Base-by-base conservation (phyloP, 495 filamentous ascomycete genomes). In the Penicillium pulvis region DNA sequence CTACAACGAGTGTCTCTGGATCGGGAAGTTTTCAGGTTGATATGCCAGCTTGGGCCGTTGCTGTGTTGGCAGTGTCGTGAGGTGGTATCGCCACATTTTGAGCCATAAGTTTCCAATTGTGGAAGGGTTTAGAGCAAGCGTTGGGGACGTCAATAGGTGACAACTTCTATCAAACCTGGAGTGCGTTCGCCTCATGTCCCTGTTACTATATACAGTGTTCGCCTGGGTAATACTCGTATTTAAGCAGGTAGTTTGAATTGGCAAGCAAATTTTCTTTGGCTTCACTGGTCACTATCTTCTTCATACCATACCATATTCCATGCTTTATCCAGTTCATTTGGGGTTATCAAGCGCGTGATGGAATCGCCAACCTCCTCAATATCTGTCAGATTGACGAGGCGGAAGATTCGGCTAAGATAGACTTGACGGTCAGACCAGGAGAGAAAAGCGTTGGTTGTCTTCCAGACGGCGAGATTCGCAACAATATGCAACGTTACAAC, bases 41-140 rank as follows among this genome's bases (percentile, higher is more conserved):
- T 6, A 66, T 74, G 68, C 45, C 53, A 4, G 33, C 64, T 11
- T 75, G 71, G 71, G 68, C 60, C 6, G 62, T 75, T 43, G 73
- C 71, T 6, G 66, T 70, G 1, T 39, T 75, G 51, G 51, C 53
- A 31, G 67, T 69, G 30, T 61, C 55, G n/a, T 69, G 53, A 63
- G 16, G 17, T 17, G 5, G 14, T 12, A 16, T 41, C 11, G 14
- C 35, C 6, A 3, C 35, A 39, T 3, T 39, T 39, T 39, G 20
- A 3, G 35, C 35, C 8, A 11, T 11, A 39, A 16, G 4, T 16
- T 39, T 39, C 35, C 1, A 16, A 7, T 39, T 12, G 8, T 39
- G 35, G 11, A 39, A 14, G 10, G 35, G 14, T 39, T 12, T 39
- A 14, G 6, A 39, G 10, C 14, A 16, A 39, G 2, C 11, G 16